These are phyloP conservation scores for Zymoseptoria passerinii DNA, from an alignment of 2,329 filamentous ascomycete genomes.

Conservation along the genomic window DNA sequence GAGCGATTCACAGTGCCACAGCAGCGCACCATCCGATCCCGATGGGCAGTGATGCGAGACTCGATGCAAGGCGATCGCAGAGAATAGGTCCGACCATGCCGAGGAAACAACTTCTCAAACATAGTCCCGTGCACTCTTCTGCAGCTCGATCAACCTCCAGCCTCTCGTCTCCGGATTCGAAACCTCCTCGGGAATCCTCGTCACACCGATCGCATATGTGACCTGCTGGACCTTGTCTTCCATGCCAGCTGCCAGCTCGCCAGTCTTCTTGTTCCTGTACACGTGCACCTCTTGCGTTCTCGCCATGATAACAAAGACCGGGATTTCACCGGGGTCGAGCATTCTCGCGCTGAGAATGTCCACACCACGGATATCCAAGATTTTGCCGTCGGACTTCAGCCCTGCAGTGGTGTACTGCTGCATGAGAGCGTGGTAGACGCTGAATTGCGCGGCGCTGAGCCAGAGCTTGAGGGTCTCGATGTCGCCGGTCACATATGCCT, in stretches of 20 bases:
- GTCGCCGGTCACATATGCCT: constrained; percentile 97
- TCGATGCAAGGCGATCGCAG: background rate
- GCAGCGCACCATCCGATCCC: background rate
- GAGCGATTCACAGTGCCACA: too few relatives aligned
- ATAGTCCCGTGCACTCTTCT: constrained; percentile 94
- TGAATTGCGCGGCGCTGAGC: constrained; percentile 93
- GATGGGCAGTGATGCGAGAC: background rate
- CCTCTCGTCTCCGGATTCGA: constrained; percentile 94
- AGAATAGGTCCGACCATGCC: background rate
- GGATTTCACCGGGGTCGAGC: constrained; percentile 76
- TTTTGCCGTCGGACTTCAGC: constrained; percentile 87
- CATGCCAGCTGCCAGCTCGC: constrained; percentile 88
- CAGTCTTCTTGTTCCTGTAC: constrained; percentile 84
- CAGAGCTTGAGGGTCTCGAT: constrained; percentile 83
- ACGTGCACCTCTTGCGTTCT: constrained; percentile 96
- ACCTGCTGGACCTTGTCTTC: constrained; percentile 98
- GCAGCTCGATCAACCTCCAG: constrained; percentile 95
- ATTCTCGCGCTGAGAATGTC: constrained; percentile 76
- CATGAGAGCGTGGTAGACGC: constrained; percentile 91
- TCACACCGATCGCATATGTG: constrained; percentile 95
- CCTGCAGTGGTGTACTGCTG: constrained; percentile 93
- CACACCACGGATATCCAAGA: constrained; percentile 89
- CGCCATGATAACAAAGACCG: constrained; percentile 95
- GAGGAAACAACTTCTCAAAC: constrained; percentile 42
- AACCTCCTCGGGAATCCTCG: constrained; percentile 86